phyloP scores from a whole-genome alignment of 2,329 filamentous ascomycete species.

The Xylariales sp. region DNA sequence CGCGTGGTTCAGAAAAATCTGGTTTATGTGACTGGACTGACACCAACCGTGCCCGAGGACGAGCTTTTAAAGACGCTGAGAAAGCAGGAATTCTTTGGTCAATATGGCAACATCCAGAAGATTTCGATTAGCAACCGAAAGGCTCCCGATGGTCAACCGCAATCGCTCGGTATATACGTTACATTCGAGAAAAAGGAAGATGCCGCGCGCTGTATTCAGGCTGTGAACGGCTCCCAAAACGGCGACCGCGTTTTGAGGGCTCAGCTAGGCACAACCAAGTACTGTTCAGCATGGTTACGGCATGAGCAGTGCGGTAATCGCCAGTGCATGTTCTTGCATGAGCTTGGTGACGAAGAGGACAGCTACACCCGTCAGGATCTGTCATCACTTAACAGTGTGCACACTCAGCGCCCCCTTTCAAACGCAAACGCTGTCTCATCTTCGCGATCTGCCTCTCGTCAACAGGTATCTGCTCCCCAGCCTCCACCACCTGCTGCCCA shows the following conservation, averaged over 20 bases:
- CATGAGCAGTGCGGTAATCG: slow-evolving; percentile 93
- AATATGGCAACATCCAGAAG: slow-evolving; percentile 97
- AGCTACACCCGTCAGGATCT: slow-evolving; percentile 93
- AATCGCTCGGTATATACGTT: slow-evolving; percentile 96
- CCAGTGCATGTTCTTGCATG: slow-evolving; percentile 97
- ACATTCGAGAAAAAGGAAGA: slow-evolving; percentile 92
- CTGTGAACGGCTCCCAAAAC: slow-evolving; percentile 89
- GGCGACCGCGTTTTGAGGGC: slow-evolving; percentile 81
- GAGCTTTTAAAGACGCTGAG: slow-evolving; percentile 86
- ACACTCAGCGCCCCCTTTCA: slow-evolving; percentile 66
- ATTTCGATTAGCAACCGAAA: slow-evolving; percentile 98
- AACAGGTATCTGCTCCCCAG: slow-evolving; percentile 38
- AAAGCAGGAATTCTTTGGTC: slow-evolving; percentile 90
- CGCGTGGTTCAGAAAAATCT: slow-evolving; percentile 97
- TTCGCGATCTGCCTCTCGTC: slow-evolving; percentile 50
- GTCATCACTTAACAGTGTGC: slow-evolving; percentile 89
- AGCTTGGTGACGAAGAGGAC: slow-evolving; percentile 96
- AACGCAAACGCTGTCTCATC: slow-evolving; percentile 42
- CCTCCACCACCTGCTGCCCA: slow-evolving; percentile 40
- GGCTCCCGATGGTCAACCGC: slow-evolving; percentile 67
- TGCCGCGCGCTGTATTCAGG: slow-evolving; percentile 82
- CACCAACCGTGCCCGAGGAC: slow-evolving; percentile 87
- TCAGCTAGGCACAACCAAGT: slow-evolving; percentile 87
- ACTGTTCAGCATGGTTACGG: slow-evolving; percentile 94
- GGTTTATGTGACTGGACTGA: slow-evolving; percentile 94